Conservation (phyloP, 1,284 basidiomycete species). For the Fomes fomentarius region DNA sequence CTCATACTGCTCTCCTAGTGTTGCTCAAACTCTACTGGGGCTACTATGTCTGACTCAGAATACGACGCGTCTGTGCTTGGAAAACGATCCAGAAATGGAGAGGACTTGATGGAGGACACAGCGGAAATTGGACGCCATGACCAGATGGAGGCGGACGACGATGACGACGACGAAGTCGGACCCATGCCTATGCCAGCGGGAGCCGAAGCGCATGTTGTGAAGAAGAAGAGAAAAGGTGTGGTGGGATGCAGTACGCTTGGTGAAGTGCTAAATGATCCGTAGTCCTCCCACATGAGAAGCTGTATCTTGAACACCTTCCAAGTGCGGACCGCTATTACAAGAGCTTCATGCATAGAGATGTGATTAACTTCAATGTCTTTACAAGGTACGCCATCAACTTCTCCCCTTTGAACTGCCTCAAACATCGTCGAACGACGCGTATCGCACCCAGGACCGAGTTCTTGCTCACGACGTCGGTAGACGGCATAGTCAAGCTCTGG, state of each 20-base stretch:
- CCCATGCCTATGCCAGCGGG: conserved; percentile 73
- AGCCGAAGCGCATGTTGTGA: conserved; percentile 38
- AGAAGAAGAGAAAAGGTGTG: conserved; percentile 78
- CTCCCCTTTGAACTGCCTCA: neutral
- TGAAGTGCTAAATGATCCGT: neutral
- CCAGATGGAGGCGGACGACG: conserved; percentile 37
- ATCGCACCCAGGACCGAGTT: conserved; percentile 77
- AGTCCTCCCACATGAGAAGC: conserved; percentile 77
- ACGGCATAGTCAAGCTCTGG: conserved; percentile 98
- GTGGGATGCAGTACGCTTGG: neutral
- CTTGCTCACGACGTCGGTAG: conserved; percentile 91
- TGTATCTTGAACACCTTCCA: conserved; percentile 93
- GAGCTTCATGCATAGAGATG: conserved; percentile 98
- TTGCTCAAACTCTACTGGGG: neutral
- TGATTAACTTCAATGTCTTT: conserved; percentile 85
- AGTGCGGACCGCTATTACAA: conserved; percentile 94
- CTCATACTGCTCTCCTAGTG: neutral
- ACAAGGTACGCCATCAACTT: conserved; percentile 63
- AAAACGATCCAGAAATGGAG: conserved; percentile 58
- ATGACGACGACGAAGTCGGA: conserved; percentile 73
- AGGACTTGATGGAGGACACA: conserved; percentile 26
- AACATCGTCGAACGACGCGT: neutral
- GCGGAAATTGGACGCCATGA: conserved; percentile 22
- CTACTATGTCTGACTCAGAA: conserved; percentile 44
- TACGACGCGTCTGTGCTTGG: conserved; percentile 55